Conservation (phyloP, 1,284 basidiomycete genomes). For the Flammula alnicola region DNA sequence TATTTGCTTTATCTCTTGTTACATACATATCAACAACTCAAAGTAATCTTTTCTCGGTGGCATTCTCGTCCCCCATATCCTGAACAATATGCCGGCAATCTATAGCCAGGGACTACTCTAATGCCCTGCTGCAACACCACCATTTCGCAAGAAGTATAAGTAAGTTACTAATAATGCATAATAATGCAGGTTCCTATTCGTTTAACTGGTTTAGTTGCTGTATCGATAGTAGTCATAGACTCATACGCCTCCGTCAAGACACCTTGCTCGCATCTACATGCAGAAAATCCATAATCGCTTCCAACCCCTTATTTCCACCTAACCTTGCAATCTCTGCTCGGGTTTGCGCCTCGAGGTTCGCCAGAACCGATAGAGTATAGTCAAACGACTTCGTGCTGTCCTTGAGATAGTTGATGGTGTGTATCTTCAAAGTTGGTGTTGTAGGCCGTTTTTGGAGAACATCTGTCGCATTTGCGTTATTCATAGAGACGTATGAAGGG, state of each 20-base stretch:
- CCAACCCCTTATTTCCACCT: slow-evolving; percentile 57
- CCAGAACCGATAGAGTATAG: slow-evolving; percentile 71
- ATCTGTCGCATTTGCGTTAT: slow-evolving; percentile 49
- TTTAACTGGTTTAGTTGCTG: no score
- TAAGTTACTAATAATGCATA: no score
- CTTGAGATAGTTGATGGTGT: slow-evolving; percentile 78
- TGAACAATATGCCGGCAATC: no score
- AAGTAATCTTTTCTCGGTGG: no score
- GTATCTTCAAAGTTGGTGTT: slow-evolving; percentile 78
- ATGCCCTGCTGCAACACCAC: no score
- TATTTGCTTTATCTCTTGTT: no score
- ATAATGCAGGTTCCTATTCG: no score
- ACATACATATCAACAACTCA: no score
- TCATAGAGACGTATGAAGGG: not conserved
- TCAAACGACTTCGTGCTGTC: slow-evolving; percentile 72
- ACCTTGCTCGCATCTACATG: slow-evolving; percentile 31
- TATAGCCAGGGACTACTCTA: no score
- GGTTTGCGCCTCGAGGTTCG: slow-evolving; percentile 59
- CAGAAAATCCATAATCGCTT: slow-evolving; percentile 38
- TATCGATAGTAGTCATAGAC: no score
- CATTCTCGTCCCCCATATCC: no score
- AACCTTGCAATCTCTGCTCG: slow-evolving; percentile 57
- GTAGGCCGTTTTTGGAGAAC: slow-evolving; percentile 87
- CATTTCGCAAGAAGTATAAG: no score
- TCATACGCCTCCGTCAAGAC: slow-evolving; percentile 2